phyloP scores from a whole-genome alignment of 192 early-diverging fungal genomes.

The Umbelopsis ramanniana region DNA sequence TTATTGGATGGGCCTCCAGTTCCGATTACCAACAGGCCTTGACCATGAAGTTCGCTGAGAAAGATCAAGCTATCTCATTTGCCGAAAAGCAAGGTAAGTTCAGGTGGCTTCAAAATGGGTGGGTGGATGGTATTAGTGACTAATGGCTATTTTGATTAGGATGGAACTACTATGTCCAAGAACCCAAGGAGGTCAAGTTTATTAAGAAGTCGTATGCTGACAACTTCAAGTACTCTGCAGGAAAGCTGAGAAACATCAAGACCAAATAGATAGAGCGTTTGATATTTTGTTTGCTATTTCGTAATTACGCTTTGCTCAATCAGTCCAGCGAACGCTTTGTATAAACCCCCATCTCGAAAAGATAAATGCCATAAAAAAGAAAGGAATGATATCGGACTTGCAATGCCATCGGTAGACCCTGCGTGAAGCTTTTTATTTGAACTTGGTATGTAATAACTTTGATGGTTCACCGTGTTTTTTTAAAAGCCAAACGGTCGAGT shows the following conservation, averaged over 20 bases:
- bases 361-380: neutral
- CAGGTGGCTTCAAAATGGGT: too few relatives aligned
- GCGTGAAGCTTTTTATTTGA: neutral
- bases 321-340: conserved; percentile 18
- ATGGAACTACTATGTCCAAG: conserved; percentile 90
- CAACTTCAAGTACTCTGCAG: conserved; percentile 88
- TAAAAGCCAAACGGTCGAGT: too few relatives aligned
- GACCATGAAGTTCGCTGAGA: conserved; percentile 78
- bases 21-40: conserved; percentile 85
- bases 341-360: conserved; percentile 5
- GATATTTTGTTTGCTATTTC: neutral
- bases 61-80: conserved; percentile 91
- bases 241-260: conserved; percentile 78
- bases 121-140: too few relatives aligned
- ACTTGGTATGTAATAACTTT: too few relatives aligned
- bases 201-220: conserved; percentile 87
- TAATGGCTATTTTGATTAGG: conserved; percentile 32
- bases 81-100: conserved; percentile 86
- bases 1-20: conserved; percentile 93
- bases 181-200: conserved; percentile 82
- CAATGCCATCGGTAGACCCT: neutral
- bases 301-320: conserved; percentile 3
- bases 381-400: neutral
- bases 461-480: too few relatives aligned
- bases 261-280: conserved; percentile 72